Conservation (phyloP, 2,329 filamentous ascomycete genomes). For the Aspergillus caelatus region DNA sequence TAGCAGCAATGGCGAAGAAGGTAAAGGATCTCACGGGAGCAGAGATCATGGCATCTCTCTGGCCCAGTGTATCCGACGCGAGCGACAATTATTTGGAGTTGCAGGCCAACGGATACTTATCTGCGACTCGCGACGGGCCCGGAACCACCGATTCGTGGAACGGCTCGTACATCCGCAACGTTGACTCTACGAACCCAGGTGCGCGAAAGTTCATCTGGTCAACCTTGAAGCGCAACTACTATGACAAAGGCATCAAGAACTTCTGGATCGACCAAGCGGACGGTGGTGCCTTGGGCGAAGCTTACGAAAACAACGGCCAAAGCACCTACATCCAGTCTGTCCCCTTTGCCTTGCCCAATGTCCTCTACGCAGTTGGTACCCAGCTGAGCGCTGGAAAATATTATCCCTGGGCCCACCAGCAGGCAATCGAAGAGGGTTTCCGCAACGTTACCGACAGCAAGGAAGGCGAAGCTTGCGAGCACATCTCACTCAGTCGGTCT, state of each 20-base stretch:
- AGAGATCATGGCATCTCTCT: conserved; percentile 68
- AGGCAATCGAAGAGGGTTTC: conserved; percentile 61
- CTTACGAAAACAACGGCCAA: conserved; percentile 50
- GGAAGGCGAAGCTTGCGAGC: conserved; percentile 39
- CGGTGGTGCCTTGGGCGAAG: conserved; percentile 37
- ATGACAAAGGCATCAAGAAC: conserved; percentile 59
- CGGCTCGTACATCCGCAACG: conserved; percentile 61
- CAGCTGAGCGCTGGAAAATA: conserved; percentile 60
- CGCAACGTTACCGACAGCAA: conserved; percentile 52
- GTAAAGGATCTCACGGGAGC: conserved; percentile 56
- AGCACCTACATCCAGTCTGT: conserved; percentile 50
- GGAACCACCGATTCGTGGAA: conserved; percentile 59
- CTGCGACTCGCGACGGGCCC: conserved; percentile 60
- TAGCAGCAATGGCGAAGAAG: conserved; percentile 63
- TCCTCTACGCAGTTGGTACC: conserved; percentile 63
- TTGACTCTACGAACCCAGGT: conserved; percentile 61
- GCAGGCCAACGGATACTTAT: conserved; percentile 60
- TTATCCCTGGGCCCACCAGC: conserved; percentile 60
- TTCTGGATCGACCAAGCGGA: conserved; percentile 72
- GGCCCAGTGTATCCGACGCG: conserved; percentile 63
- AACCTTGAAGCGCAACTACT: conserved; percentile 61
- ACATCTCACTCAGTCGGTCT: conserved; percentile 57
- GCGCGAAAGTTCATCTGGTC: conserved; percentile 61
- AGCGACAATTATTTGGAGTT: conserved; percentile 63
- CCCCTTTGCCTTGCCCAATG: conserved; percentile 29